phyloP scores from a whole-genome alignment of 768 basidiomycete species.

The Bullera alba region DNA sequence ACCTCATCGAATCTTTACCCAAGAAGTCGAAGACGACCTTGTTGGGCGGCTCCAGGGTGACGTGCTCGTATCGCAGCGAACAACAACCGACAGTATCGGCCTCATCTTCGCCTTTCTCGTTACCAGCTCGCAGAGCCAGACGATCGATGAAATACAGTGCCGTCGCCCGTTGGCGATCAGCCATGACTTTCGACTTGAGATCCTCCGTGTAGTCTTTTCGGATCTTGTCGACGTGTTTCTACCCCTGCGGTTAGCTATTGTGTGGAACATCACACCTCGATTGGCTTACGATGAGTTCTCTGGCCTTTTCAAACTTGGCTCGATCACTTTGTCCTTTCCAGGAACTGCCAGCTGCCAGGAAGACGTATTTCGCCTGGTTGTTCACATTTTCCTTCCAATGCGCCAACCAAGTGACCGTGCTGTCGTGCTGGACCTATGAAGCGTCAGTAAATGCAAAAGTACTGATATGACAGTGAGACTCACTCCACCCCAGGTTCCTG shows the following conservation, averaged over 20 bases:
- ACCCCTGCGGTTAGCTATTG: background rate
- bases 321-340: conserved; percentile 98
- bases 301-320: conserved; percentile 95
- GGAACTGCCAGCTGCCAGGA: conserved; percentile 92
- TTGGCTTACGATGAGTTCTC: conserved; percentile 74
- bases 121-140: conserved; percentile 93
- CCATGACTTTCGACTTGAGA: conserved; percentile 84
- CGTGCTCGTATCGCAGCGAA: conserved; percentile 91
- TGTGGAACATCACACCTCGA: background rate
- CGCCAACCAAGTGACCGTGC: conserved; percentile 97
- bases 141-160: conserved; percentile 98
- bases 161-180: conserved; percentile 91
- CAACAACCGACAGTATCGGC: conserved; percentile 99
- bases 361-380: conserved; percentile 91
- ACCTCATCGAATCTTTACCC: conserved; percentile 98
- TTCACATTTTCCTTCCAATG: conserved; percentile 99
- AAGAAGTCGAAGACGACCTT: conserved; percentile 92
- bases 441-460: background rate
- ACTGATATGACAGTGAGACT: conserved; percentile 29
- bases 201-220: conserved; percentile 79
- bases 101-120: conserved; percentile 99
- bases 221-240: conserved; percentile 87
- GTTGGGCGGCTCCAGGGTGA: conserved; percentile 81
- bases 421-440: conserved; percentile 59
- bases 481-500: conserved; percentile 83